Evolutionary conservation across 805 yeast species (phyloP).

Genomic region (Sugiyamaella chiloensis): DNA sequence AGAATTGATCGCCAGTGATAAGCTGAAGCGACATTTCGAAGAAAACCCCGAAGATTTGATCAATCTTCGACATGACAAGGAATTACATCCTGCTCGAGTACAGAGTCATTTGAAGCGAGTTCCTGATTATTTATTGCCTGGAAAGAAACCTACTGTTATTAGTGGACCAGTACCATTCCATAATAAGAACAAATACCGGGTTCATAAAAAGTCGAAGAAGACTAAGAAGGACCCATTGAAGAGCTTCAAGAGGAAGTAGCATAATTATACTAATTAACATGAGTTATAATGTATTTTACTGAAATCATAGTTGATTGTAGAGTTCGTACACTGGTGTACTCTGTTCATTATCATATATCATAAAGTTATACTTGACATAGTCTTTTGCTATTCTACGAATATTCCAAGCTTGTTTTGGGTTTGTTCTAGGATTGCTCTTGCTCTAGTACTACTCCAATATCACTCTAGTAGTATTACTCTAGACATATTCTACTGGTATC

Average conservation of each 20-base stretch:
- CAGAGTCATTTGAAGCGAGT: slow-evolving; percentile 87
- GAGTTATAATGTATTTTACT: no score
- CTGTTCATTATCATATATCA: no score
- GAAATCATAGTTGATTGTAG: no score
- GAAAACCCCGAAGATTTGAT: slow-evolving; percentile 94
- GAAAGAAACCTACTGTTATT: slow-evolving; percentile 16
- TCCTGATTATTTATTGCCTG: slow-evolving; percentile 85
- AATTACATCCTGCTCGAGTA: slow-evolving; percentile 73
- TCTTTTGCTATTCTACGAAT: no score
- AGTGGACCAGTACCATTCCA: slow-evolving; percentile 24
- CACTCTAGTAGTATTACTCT: no score
- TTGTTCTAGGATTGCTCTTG: no score
- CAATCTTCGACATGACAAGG: slow-evolving; percentile 87
- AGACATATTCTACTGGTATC: no score
- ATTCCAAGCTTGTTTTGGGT: no score
- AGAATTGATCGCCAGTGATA: slow-evolving; percentile 84
- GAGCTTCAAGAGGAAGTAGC: slow-evolving; percentile 38
- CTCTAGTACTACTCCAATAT: no score
- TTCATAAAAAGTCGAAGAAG: slow-evolving; percentile 24
- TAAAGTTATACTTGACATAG: no score
- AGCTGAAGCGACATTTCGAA: slow-evolving; percentile 89
- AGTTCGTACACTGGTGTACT: no score
- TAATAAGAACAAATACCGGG: slow-evolving; percentile 29
- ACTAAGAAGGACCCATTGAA: slow-evolving; percentile 57
- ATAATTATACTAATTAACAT: no score